Evolutionary conservation across 2,329 filamentous ascomycete genomes (phyloP).

Genomic region (Trichoderma koningii): DNA sequence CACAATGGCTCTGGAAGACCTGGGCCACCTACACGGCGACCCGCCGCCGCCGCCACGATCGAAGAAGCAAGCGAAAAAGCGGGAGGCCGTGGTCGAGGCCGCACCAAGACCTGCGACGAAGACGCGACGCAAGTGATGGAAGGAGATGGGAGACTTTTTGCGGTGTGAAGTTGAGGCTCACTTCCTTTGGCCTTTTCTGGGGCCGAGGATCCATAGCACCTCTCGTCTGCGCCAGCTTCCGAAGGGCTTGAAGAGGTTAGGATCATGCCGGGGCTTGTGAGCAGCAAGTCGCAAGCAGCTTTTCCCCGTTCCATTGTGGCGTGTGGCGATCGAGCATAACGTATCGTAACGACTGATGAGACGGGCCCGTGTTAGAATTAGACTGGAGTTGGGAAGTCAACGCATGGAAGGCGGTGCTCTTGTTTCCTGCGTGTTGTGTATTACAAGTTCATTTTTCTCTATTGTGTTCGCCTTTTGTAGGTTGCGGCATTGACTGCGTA

Average conservation of each 20-base stretch:
- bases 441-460: not conserved
- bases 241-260: not conserved
- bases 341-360: constrained; percentile 14
- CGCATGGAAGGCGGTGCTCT: not conserved
- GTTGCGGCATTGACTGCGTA: not conserved
- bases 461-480: not conserved
- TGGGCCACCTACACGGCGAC: constrained; percentile 60
- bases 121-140: constrained; percentile 32
- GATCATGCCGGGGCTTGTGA: not conserved
- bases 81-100: constrained; percentile 45
- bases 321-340: not conserved
- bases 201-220: not conserved
- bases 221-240: too few relatives aligned
- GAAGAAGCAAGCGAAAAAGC: constrained; percentile 56
- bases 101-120: constrained; percentile 37
- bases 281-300: constrained; percentile 26
- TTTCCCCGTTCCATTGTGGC: not conserved
- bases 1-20: constrained; percentile 57
- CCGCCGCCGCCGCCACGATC: constrained; percentile 54
- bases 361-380: constrained; percentile 22
- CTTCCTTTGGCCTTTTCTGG: too few relatives aligned
- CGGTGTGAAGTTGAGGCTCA: not conserved
- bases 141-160: not conserved
- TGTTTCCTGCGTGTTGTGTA: not conserved
- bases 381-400: constrained; percentile 16